These are phyloP conservation scores for Agrocybe pediades DNA, from an alignment of 768 basidiomycete genomes.

Conservation along the genomic window DNA sequence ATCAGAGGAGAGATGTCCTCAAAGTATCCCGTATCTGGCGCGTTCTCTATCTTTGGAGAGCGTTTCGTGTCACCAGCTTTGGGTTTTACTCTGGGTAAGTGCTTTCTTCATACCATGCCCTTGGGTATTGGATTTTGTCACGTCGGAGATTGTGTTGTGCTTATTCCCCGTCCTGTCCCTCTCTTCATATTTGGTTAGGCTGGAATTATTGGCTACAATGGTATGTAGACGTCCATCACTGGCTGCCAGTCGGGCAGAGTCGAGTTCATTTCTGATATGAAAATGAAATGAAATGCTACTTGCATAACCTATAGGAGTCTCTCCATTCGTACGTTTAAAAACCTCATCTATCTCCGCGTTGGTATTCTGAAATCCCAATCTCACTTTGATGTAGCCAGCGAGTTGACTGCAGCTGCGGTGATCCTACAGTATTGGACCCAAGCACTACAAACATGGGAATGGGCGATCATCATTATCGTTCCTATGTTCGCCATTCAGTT, in stretches of 20 bases:
- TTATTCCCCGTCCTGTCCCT: not conserved
- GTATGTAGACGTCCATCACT: conserved; percentile 20
- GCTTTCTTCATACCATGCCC: not conserved
- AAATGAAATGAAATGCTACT: no score
- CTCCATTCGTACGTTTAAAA: conserved; percentile 19
- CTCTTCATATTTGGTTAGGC: conserved; percentile 32
- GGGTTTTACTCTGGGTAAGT: conserved; percentile 56
- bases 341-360: not conserved
- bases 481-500: conserved; percentile 55
- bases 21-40: conserved; percentile 62
- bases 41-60: conserved; percentile 58
- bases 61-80: conserved; percentile 63
- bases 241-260: no score
- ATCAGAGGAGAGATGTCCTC: conserved; percentile 67
- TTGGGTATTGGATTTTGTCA: not conserved
- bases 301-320: conserved; percentile 21
- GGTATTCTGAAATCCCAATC: not conserved
- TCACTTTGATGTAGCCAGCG: conserved; percentile 41
- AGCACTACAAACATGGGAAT: conserved; percentile 51
- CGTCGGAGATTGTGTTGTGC: not conserved
- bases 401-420: conserved; percentile 58
- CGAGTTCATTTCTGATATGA: not conserved
- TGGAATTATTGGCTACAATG: conserved; percentile 63
- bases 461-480: conserved; percentile 55
- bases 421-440: conserved; percentile 56